These are phyloP conservation scores for Pseudomicrostroma phylloplanum DNA, from an alignment of 1,284 basidiomycete species.

Conservation along the genomic window DNA sequence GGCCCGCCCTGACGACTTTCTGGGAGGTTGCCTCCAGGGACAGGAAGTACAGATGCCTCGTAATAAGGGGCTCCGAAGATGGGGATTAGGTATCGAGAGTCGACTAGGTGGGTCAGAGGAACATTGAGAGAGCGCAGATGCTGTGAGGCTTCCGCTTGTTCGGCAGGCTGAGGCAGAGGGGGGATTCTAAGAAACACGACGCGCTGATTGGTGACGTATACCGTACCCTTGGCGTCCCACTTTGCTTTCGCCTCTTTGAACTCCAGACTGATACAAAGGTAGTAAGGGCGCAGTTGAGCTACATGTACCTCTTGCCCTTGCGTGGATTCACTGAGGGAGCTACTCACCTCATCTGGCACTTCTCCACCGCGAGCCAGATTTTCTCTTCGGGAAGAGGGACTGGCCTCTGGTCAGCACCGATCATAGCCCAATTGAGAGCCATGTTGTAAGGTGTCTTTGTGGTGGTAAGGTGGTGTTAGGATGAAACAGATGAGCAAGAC, in stretches of 20 bases:
- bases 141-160: conserved; percentile 5
- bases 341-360: conserved; percentile 18
- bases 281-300: not conserved
- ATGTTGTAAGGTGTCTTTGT: conserved; percentile 10
- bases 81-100: conserved; percentile 31
- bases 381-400: conserved; percentile 33
- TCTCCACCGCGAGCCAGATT: conserved; percentile 20
- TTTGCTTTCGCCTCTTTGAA: conserved; percentile 16
- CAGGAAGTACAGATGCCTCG: conserved; percentile 32
- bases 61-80: conserved; percentile 36
- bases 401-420: conserved; percentile 23
- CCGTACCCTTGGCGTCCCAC: conserved; percentile 30
- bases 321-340: not conserved
- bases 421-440: conserved; percentile 43
- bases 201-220: conserved; percentile 29
- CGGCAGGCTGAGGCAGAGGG: conserved; percentile 10
- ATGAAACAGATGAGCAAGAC: no score
- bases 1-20: conserved; percentile 21
- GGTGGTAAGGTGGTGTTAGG: no score
- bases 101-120: conserved; percentile 27
- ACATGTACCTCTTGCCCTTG: not conserved
- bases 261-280: conserved; percentile 14
- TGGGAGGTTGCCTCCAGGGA: conserved; percentile 31
- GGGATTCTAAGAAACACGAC: conserved; percentile 33
- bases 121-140: conserved; percentile 25